Evolutionary conservation across 768 basidiomycete species (phyloP).

Genomic region (Dendrothele bispora): DNA sequence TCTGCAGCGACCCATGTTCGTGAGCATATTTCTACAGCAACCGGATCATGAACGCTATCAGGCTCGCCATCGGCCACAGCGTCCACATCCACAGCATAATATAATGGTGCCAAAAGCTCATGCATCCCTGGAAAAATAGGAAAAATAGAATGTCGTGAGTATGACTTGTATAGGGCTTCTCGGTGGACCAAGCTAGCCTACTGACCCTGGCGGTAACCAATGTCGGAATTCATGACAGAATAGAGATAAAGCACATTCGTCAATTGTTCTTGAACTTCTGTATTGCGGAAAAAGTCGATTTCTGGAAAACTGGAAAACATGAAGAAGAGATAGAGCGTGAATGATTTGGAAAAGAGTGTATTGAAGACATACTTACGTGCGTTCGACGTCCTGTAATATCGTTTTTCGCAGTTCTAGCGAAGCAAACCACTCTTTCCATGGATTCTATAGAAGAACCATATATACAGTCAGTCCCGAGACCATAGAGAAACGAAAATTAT

Average conservation of each 20-base stretch:
- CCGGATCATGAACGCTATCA: conserved; percentile 30
- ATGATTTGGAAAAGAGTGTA: conserved; percentile 6
- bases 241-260: conserved; percentile 89
- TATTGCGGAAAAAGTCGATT: conserved; percentile 81
- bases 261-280: conserved; percentile 72
- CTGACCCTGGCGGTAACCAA: conserved; percentile 86
- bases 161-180: not conserved
- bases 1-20: conserved; percentile 78
- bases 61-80: conserved; percentile 47
- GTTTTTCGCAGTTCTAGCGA: conserved; percentile 86
- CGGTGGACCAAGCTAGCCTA: not conserved
- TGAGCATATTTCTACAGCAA: conserved; percentile 67
- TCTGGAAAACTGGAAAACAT: conserved; percentile 99
- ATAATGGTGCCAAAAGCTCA: conserved; percentile 87
- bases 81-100: conserved; percentile 83
- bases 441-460: conserved; percentile 57
- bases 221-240: conserved; percentile 71
- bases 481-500: not conserved
- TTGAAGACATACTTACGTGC: conserved; percentile 64
- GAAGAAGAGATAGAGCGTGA: not conserved
- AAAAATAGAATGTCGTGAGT: conserved; percentile 5
- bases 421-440: conserved; percentile 94
- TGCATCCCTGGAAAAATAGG: conserved; percentile 90
- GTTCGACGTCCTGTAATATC: conserved; percentile 91
- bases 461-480: no score